phyloP scores from a whole-genome alignment of 345 rosid species.

The Gossypium rotundifolium region DNA sequence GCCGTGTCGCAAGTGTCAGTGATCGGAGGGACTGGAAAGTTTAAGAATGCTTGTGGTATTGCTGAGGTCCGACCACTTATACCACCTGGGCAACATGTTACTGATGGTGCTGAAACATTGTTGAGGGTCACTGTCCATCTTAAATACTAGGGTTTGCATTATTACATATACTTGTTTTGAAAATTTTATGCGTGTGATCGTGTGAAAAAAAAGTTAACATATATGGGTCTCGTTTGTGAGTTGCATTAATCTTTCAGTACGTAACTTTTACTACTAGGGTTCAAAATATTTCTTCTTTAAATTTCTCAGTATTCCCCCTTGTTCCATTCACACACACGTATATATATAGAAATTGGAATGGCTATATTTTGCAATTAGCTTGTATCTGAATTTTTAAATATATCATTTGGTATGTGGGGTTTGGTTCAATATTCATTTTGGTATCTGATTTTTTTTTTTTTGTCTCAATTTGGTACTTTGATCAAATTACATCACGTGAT shows the following conservation, averaged over 20 bases:
- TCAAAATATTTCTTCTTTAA: neutral
- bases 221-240: neutral
- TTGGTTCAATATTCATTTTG: no score
- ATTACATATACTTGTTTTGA: neutral
- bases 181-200: neutral
- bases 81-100: slow-evolving; percentile 60
- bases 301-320: no score
- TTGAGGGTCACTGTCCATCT: slow-evolving; percentile 67
- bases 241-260: neutral
- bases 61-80: slow-evolving; percentile 68
- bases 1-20: slow-evolving; percentile 70
- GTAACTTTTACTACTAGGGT: neutral
- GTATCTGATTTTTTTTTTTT: no score
- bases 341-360: no score
- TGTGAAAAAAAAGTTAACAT: slow-evolving; percentile 1
- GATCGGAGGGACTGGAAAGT: slow-evolving; percentile 50
- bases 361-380: no score
- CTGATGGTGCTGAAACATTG: slow-evolving; percentile 66
- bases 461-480: no score
- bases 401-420: no score
- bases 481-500: no score
- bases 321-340: no score
- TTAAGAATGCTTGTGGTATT: slow-evolving; percentile 48
- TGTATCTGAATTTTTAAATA: no score
- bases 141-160: slow-evolving; percentile 25